Base-by-base conservation (phyloP, 2,329 filamentous ascomycete species). In the Calycina herbarum region DNA sequence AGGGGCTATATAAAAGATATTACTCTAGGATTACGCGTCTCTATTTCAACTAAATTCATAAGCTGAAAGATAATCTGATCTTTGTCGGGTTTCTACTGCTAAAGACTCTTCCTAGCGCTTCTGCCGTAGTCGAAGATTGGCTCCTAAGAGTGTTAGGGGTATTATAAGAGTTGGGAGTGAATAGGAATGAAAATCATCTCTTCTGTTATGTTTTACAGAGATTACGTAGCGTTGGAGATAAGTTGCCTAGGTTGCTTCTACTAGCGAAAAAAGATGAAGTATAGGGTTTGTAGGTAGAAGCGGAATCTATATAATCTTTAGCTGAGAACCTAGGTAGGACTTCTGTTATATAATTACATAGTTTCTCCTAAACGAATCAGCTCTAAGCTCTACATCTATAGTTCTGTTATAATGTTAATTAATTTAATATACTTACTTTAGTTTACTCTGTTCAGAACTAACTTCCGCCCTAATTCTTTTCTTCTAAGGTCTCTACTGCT, bases 41-140 rank as follows among this genome's bases (percentile, higher is more conserved):
- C 54, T 13, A 29, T 57, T 29, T 57, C 33, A 24, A 57, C n/a
- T 8, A 57, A 57, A 57, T 57, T 24, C 27, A 57, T 13, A 57
- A 57, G 15, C 24, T 57, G 6, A 57, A 57, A 33, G 54, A 29
- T 15, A 13, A 31, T 57, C 24, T 57, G 6, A 57, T 57, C 13
- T 57, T 31, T 57, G 11, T 57, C 3, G 11, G 31, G 27, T 57
- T 57, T 57, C 54, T 57, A 45, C 40, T 2, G 27, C 54, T 3
- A 57, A 8, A 29, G 24, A 33, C 27, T 33, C 15, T 29, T 57
- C 1, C 54, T 33, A 24, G 31, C 24, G 27, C 54, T 31, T 57
- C 54, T 57, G 27, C 54, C 7, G 27, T n/a, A 57, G 33, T 29
- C n/a, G 27, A 57, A 29, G 24, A 57, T 29, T 57, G 27, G 54